Evolutionary conservation across 768 basidiomycete genomes (phyloP).

Genomic region (Suillus subluteus): DNA sequence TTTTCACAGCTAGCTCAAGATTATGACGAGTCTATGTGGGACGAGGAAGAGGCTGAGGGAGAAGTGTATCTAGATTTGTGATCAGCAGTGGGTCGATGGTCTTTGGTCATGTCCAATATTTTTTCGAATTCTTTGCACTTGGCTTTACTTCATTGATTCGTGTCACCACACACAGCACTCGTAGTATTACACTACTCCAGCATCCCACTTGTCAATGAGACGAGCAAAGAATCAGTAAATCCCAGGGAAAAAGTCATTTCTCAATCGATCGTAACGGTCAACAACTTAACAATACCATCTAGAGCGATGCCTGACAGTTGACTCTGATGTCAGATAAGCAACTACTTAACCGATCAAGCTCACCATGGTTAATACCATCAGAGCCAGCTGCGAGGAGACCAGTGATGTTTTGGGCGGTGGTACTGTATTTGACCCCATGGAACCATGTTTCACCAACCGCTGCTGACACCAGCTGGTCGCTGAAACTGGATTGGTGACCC

Average conservation of each 20-base stretch:
- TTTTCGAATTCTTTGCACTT: constrained; percentile 23
- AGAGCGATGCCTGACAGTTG: constrained; percentile 55
- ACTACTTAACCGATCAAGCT: constrained; percentile 5
- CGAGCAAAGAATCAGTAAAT: background rate
- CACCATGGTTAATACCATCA: constrained; percentile 57
- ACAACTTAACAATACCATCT: constrained; percentile 59
- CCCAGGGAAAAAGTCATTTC: background rate
- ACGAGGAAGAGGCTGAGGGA: constrained; percentile 22
- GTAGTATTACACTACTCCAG: constrained; percentile 23
- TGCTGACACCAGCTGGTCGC: constrained; percentile 41
- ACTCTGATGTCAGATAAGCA: constrained; percentile 1
- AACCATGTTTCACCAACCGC: constrained; percentile 46
- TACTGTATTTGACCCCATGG: constrained; percentile 50
- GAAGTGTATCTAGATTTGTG: constrained; percentile 26
- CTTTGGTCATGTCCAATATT: constrained; percentile 7
- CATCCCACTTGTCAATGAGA: constrained; percentile 8
- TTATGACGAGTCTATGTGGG: constrained; percentile 24
- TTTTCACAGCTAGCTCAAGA: constrained; percentile 21
- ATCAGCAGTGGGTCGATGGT: constrained; percentile 9
- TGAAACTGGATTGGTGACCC: constrained; percentile 16
- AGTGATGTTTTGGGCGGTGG: constrained; percentile 48
- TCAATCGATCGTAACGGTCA: constrained; percentile 55
- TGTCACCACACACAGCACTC: constrained; percentile 13
- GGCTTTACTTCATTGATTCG: constrained; percentile 16
- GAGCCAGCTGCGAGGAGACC: constrained; percentile 58